A percentile compares a stretch with the other conserved stretches of the same genome.
Evolutionary conservation across 129 eudicot species (phyloP).

Genomic region (Heracleum sosnowskyi): DNA sequence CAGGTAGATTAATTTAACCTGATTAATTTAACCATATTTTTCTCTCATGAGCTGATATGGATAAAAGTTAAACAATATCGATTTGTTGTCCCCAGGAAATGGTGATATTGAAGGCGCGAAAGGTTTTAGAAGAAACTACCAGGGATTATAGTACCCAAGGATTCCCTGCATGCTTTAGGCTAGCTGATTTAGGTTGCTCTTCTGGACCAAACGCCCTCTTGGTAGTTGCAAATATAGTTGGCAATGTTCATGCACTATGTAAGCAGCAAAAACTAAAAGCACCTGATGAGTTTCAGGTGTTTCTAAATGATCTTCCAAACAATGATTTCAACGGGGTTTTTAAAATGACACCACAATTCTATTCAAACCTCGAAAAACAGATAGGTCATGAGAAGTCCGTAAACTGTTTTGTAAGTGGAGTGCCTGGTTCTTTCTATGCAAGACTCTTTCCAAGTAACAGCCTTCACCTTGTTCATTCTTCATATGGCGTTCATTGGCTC

Average conservation of each 20-base stretch:
- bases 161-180: not conserved
- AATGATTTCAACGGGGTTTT: not conserved
- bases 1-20: too few relatives aligned
- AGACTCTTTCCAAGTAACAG: conserved; percentile 7
- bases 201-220: too few relatives aligned
- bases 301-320: not conserved
- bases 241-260: too few relatives aligned
- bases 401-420: conserved; percentile 2
- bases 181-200: conserved; percentile 30
- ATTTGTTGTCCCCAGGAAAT: not conserved
- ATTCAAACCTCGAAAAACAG: not conserved
- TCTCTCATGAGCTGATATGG: too few relatives aligned
- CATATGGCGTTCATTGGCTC: conserved; percentile 5
- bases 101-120: not conserved
- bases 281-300: too few relatives aligned
- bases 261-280: too few relatives aligned
- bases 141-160: not conserved
- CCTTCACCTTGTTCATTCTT: too few relatives aligned
- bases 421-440: not conserved
- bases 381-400: conserved; percentile 1
- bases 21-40: too few relatives aligned
- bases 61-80: too few relatives aligned
- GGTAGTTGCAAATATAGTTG: too few relatives aligned
- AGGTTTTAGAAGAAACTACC: not conserved
- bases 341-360: conserved; percentile 4